These are phyloP conservation scores for Hygrophila difformis DNA, from an alignment of 257 asterid genomes.

Conservation along the genomic window DNA sequence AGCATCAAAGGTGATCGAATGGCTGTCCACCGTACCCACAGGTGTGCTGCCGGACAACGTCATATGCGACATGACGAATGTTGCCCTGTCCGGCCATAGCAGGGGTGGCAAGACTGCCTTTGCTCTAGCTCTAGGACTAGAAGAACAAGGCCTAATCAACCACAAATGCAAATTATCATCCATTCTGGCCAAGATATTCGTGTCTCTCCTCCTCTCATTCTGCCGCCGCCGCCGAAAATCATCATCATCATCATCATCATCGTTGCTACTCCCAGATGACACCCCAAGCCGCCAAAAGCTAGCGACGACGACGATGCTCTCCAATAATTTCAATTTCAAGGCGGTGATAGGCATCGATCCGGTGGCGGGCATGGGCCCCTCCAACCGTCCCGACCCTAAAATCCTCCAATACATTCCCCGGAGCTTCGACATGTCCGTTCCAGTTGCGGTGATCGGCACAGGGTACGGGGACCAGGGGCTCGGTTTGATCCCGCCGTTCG, in stretches of 20 bases:
- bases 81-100: slow-evolving; percentile 45
- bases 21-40: slow-evolving; percentile 30
- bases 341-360: slow-evolving; percentile 55
- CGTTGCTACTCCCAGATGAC: too few relatives aligned
- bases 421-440: slow-evolving; percentile 25
- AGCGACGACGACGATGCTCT: too few relatives aligned
- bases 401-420: slow-evolving; percentile 46
- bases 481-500: slow-evolving; percentile 17
- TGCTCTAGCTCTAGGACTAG: slow-evolving; percentile 25
- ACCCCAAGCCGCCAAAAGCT: too few relatives aligned
- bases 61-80: slow-evolving; percentile 16
- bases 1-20: slow-evolving; percentile 27
- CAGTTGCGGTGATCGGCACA: slow-evolving; percentile 34
- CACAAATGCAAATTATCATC: too few relatives aligned
- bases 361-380: slow-evolving; percentile 17
- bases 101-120: slow-evolving; percentile 42
- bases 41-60: slow-evolving; percentile 24
- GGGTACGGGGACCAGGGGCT: slow-evolving; percentile 26
- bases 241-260: too few relatives aligned
- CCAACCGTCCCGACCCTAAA: slow-evolving; percentile 14
- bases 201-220: too few relatives aligned
- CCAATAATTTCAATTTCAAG: background rate
- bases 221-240: too few relatives aligned
- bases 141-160: too few relatives aligned
- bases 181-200: too few relatives aligned